Evolutionary conservation across 495 filamentous ascomycete genomes (phyloP).

Genomic region (Hypoxylon perforatum): DNA sequence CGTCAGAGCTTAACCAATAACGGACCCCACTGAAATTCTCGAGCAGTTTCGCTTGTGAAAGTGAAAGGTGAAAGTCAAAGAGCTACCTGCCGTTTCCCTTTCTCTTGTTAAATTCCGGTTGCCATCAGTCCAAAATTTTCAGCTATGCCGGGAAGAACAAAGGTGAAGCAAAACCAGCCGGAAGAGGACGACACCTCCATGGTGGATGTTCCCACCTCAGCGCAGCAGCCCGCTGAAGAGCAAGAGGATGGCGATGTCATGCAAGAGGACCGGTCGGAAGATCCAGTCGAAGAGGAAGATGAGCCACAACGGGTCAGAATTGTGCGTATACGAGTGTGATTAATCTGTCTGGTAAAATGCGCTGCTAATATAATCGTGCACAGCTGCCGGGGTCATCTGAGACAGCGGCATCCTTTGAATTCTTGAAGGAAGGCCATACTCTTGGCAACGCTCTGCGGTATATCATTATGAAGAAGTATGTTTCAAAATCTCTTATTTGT

Average conservation of each 20-base stretch:
- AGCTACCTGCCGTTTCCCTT: not conserved
- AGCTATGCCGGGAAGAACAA: constrained; percentile 50
- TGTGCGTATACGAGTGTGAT: constrained; percentile 52
- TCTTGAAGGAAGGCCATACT: constrained; percentile 91
- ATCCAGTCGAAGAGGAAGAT: constrained; percentile 50
- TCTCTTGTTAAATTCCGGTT: not conserved
- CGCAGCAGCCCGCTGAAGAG: constrained; percentile 43
- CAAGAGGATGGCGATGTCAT: constrained; percentile 51
- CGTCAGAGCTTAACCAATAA: constrained; percentile 21
- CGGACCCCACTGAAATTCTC: constrained; percentile 34
- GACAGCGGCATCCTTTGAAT: constrained; percentile 81
- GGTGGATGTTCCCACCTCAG: constrained; percentile 57
- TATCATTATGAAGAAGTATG: constrained; percentile 98
- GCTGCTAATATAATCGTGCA: constrained; percentile 18
- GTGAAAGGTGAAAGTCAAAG: not conserved
- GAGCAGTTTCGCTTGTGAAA: constrained; percentile 14
- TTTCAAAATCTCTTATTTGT: constrained; percentile 15
- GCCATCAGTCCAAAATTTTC: not conserved
- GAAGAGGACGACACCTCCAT: constrained; percentile 62
- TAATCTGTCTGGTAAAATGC: not conserved
- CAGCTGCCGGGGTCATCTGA: constrained; percentile 78
- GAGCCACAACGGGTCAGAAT: constrained; percentile 67
- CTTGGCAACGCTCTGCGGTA: constrained; percentile 93
- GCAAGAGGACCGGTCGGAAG: constrained; percentile 54
- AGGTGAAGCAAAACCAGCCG: constrained; percentile 20